A percentile compares a stretch with the other conserved stretches of the same genome.
Conservation (phyloP, 805 yeast genomes). For the Wickerhamiella azymoides region DNA sequence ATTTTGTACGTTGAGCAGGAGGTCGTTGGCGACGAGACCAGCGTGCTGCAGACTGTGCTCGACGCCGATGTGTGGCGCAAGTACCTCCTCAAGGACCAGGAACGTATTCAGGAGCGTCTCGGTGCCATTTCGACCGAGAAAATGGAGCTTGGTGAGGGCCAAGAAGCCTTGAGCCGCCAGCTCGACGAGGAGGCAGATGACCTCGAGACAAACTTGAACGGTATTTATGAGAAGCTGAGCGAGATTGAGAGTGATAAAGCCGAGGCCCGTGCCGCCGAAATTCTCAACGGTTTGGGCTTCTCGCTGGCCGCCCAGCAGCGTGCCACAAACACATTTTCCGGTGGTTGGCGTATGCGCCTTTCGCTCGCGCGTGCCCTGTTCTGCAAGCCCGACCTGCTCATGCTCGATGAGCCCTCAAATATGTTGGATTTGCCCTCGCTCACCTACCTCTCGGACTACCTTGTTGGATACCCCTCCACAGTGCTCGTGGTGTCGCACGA, state of each 20-base stretch:
- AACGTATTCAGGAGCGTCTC: constrained; percentile 45
- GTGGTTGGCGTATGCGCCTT: constrained; percentile 99
- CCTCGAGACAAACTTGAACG: constrained; percentile 61
- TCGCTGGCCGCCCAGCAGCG: constrained; percentile 68
- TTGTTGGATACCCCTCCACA: constrained; percentile 83
- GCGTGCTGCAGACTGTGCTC: constrained; percentile 86
- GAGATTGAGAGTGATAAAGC: constrained; percentile 98
- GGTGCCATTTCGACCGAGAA: constrained; percentile 59
- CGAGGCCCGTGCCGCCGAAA: constrained; percentile 91
- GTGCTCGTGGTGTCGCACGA: constrained; percentile 96
- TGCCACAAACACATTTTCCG: constrained; percentile 86
- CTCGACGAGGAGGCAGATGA: constrained; percentile 86
- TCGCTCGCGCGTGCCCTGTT: constrained; percentile 96
- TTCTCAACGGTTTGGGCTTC: constrained; percentile 86
- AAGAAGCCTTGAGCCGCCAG: constrained; percentile 44
- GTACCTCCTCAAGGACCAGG: constrained; percentile 64
- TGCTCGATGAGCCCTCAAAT: constrained; percentile 97
- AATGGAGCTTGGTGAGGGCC: constrained; percentile 35
- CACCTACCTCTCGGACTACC: constrained; percentile 78
- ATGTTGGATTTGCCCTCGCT: constrained; percentile 99
- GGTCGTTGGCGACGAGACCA: constrained; percentile 79
- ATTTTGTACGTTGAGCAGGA: constrained; percentile 97
- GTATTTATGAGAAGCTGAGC: constrained; percentile 63
- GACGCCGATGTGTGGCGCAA: constrained; percentile 99
- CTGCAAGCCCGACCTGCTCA: constrained; percentile 86